Evolutionary conservation across 441 rosid genomes (phyloP).

Genomic region (Breynia disticha): DNA sequence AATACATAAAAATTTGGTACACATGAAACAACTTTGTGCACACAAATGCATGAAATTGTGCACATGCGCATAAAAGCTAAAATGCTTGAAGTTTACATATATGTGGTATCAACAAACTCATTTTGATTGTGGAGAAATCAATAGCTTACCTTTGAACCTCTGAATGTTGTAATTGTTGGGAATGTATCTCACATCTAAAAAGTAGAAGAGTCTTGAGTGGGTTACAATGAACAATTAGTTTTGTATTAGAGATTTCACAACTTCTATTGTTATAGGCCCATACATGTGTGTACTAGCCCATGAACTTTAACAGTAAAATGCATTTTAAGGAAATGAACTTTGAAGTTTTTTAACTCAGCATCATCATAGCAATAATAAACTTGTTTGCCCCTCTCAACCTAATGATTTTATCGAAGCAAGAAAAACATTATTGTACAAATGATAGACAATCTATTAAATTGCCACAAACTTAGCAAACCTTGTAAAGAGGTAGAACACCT

Average conservation of each 20-base stretch:
- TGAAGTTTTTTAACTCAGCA: conserved; percentile 45
- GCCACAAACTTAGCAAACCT: conserved; percentile 55
- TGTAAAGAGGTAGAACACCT: conserved; percentile 95
- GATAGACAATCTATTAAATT: neutral
- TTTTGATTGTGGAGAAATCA: neutral
- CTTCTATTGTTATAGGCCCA: no score
- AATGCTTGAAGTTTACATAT: neutral
- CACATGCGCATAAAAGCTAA: neutral
- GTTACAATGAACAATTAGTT: no score
- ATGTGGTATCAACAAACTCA: neutral
- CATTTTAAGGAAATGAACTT: conserved; percentile 55
- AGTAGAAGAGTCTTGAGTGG: no score
- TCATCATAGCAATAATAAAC: conserved; percentile 64
- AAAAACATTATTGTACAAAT: no score
- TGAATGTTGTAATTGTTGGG: no score
- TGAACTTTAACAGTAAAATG: no score
- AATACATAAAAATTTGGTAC: no score
- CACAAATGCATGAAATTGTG: no score
- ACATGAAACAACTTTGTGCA: no score
- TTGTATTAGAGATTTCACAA: no score
- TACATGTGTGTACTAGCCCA: no score
- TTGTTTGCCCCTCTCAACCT: conserved; percentile 89
- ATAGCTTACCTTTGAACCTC: conserved; percentile 72
- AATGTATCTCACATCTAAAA: no score
- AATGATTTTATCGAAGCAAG: conserved; percentile 14